These are phyloP conservation scores for Dioscorea alata DNA, from an alignment of 106 monocot species.

Conservation along the genomic window DNA sequence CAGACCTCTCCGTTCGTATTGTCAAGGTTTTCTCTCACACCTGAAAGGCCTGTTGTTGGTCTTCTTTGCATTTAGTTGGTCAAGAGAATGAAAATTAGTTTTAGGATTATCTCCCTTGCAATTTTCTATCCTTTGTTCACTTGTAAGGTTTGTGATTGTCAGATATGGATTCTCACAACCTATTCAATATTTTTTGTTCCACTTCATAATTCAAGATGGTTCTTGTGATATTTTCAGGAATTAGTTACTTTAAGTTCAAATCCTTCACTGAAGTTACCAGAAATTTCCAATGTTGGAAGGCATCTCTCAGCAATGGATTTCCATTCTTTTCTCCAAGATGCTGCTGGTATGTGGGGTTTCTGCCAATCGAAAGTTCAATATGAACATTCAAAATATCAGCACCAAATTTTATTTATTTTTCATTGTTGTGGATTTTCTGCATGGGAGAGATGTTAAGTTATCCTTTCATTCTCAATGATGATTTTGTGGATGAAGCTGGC, in stretches of 20 bases:
- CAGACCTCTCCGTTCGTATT: constrained; percentile 63
- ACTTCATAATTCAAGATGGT: not conserved
- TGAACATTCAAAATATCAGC: not conserved
- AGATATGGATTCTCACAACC: no score
- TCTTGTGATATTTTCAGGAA: constrained; percentile 42
- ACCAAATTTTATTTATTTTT: no score
- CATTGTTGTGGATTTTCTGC: no score
- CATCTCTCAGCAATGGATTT: constrained; percentile 87
- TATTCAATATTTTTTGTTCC: not conserved
- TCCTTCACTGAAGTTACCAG: constrained; percentile 47
- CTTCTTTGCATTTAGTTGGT: not conserved
- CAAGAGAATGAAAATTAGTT: not conserved
- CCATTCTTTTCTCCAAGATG: constrained; percentile 61
- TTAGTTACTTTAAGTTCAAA: constrained; percentile 74
- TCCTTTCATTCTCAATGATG: no score
- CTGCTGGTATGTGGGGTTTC: constrained; percentile 31
- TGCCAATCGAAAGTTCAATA: not conserved
- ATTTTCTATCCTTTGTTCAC: not conserved
- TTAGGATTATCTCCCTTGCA: not conserved
- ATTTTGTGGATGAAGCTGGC: not conserved
- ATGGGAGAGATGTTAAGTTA: no score
- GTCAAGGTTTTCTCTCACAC: constrained; percentile 56
- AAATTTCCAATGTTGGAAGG: constrained; percentile 69
- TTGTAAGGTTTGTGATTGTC: no score
- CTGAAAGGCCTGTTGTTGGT: no score